These are phyloP conservation scores for Colletotrichum sp. DNA, from an alignment of 2,329 filamentous ascomycete genomes.

Conservation along the genomic window DNA sequence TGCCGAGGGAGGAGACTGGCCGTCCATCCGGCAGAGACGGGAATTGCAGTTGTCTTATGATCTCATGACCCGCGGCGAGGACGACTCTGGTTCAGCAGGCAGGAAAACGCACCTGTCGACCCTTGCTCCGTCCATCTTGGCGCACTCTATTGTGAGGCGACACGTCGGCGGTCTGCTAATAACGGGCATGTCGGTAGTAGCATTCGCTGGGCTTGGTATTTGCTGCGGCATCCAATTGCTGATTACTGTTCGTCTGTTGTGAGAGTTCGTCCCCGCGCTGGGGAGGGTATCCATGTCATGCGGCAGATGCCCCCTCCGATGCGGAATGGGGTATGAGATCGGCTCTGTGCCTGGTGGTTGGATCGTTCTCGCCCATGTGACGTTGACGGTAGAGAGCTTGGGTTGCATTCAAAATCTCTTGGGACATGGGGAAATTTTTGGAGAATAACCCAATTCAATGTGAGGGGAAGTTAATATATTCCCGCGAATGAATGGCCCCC, in stretches of 20 bases:
- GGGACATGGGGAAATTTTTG: neutral
- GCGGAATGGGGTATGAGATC: neutral
- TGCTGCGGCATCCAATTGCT: neutral
- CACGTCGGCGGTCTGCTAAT: neutral
- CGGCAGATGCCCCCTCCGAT: neutral
- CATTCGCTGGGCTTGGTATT: constrained; percentile 4
- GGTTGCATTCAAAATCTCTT: constrained; percentile 15
- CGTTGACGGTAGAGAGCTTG: neutral
- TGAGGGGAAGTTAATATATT: constrained; percentile 3
- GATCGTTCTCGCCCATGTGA: neutral
- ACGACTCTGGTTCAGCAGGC: neutral
- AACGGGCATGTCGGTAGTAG: neutral
- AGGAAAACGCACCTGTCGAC: neutral
- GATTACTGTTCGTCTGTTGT: neutral
- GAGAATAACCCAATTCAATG: neutral
- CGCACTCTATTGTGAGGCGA: neutral
- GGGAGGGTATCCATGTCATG: neutral
- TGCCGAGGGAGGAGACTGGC: neutral
- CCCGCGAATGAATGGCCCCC: neutral
- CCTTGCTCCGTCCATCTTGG: constrained; percentile 1
- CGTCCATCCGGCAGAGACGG: neutral
- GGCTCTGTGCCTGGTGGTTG: neutral
- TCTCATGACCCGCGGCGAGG: neutral
- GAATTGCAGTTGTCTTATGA: neutral
- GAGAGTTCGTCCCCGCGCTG: neutral